phyloP scores from a whole-genome alignment of 2,329 filamentous ascomycete species.

The Raffaelea ambrosiae region DNA sequence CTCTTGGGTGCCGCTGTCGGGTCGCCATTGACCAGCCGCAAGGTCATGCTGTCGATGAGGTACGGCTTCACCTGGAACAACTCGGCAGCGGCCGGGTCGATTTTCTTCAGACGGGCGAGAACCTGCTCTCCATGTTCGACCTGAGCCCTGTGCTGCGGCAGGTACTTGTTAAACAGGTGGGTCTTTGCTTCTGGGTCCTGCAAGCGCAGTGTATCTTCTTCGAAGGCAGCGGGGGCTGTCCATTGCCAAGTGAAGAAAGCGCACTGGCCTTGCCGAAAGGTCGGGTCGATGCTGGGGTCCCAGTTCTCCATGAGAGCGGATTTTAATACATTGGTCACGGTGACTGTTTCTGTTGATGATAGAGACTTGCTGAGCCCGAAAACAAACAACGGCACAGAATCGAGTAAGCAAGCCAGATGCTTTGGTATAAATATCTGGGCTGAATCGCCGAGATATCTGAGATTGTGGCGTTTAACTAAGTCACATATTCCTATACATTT shows the following conservation, averaged over 20 bases:
- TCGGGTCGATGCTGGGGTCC: not conserved
- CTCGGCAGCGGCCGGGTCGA: not conserved
- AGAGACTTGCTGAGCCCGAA: not conserved
- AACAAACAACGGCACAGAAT: not conserved
- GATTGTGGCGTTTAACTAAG: too few relatives aligned
- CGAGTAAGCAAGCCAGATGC: too few relatives aligned
- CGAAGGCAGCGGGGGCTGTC: not conserved
- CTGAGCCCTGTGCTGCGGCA: not conserved
- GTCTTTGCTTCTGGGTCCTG: not conserved
- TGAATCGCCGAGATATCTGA: too few relatives aligned
- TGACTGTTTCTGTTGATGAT: not conserved
- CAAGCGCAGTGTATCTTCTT: not conserved
- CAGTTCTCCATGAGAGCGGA: not conserved
- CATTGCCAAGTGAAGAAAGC: not conserved
- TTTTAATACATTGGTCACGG: not conserved
- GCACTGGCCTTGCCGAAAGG: not conserved
- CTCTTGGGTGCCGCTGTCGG: not conserved
- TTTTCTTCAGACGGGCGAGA: not conserved
- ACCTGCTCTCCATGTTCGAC: not conserved
- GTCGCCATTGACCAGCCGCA: not conserved
- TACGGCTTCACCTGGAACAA: not conserved
- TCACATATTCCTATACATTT: too few relatives aligned
- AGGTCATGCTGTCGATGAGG: not conserved
- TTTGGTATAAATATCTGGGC: too few relatives aligned
- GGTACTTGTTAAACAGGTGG: not conserved